These are phyloP conservation scores for Acidomyces sp. DNA, from an alignment of 495 filamentous ascomycete genomes.

Conservation along the genomic window DNA sequence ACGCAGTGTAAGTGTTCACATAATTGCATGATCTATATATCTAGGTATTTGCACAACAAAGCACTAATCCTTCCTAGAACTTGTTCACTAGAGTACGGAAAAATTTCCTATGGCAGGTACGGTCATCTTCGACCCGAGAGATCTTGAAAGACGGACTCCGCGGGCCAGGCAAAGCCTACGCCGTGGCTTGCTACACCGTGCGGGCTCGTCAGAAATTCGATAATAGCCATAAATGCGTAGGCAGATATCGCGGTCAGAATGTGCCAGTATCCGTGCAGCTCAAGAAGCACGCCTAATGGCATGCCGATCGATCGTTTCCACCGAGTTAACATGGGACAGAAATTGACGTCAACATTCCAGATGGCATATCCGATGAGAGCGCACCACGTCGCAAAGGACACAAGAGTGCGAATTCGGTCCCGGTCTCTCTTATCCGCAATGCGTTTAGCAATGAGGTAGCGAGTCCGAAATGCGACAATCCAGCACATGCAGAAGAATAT, in stretches of 20 bases:
- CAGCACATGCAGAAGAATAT: slow-evolving; percentile 28
- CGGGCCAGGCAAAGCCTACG: slow-evolving; percentile 8
- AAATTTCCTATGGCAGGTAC: too few species aligned
- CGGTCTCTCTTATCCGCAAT: slow-evolving; percentile 6
- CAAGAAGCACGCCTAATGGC: slow-evolving; percentile 41
- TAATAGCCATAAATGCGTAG: slow-evolving; percentile 24
- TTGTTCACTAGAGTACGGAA: too few species aligned
- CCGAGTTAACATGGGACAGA: slow-evolving; percentile 29
- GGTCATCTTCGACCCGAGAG: too few species aligned
- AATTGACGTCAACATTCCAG: slow-evolving; percentile 39
- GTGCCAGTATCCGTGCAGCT: slow-evolving; percentile 52
- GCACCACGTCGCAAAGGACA: neutral
- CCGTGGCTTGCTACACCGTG: neutral
- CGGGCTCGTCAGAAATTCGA: slow-evolving; percentile 20
- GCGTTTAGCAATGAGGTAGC: slow-evolving; percentile 12
- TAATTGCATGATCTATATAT: too few species aligned
- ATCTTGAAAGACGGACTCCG: neutral
- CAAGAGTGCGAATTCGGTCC: too few species aligned
- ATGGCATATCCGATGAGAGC: slow-evolving; percentile 31
- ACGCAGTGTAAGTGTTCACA: too few species aligned
- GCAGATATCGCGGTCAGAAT: slow-evolving; percentile 40
- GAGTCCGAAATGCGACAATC: slow-evolving; percentile 28
- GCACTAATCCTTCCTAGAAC: too few species aligned
- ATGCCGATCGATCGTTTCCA: slow-evolving; percentile 32
- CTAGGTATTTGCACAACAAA: too few species aligned